Evolutionary conservation across 257 asterid species (phyloP), one percentile per base, ranked within the genome.

Genomic region (Verbascum thapsus): DNA sequence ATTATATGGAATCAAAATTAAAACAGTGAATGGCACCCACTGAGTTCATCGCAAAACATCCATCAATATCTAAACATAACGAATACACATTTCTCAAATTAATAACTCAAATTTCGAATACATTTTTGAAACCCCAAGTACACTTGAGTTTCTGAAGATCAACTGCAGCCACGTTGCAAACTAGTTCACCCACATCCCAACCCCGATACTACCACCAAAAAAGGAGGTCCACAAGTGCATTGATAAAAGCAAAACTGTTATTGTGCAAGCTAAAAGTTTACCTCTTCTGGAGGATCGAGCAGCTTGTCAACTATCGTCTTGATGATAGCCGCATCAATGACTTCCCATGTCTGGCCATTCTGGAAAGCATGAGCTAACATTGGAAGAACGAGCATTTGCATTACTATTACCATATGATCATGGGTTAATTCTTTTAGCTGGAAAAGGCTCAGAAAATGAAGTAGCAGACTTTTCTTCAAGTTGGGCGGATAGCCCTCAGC

Each of bases 231-330:
- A 23, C 13, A 48, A 20, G 55, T 42, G 45, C 17, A 64, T 39
- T 13, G 45, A 50, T 15, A 37, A 68, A 54, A 43, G 54, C 4
- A 22, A 37, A 49, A 35, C 22, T 50, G 54, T 22, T 44, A 64
- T 50, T 30, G 66, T 38, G 65, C 43, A 55, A 67, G 50, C 19
- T 19, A 62, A 66, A 43, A 17, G 55, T 73, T 50, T 72, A 94
- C 99, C 95, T 94, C 99, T 83, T 94, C 99, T 10, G 99, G 99
- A 56, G 99, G 99, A 77, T 94, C 99, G 16, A 94, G 97, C 77
- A 94, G 87, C 71, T 83, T 94, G 81, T 94, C 99, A 70, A 94
- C 96, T 38, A 94, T 86, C 17, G 88, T 94, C 89, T 90, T 90
- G 75, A 94, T 83, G 58, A 86, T 90, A 53, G 86, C 72, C 53